phyloP scores from a whole-genome alignment of 2,329 filamentous ascomycete species.

The Pseudogymnoascus sp. region DNA sequence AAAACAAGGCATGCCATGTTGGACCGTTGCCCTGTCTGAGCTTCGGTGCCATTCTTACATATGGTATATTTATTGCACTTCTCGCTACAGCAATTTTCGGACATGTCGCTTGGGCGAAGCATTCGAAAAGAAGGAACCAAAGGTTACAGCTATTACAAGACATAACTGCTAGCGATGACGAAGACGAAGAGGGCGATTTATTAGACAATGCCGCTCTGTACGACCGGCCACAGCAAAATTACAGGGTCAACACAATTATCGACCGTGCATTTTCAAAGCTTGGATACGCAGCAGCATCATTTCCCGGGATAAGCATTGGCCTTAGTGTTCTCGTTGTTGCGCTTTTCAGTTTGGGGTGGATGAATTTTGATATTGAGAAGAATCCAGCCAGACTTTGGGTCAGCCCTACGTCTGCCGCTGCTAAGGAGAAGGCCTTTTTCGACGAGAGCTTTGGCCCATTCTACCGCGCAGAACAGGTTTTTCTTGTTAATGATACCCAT shows the following conservation, averaged over 20 bases:
- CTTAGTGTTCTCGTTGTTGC: constrained; percentile 68
- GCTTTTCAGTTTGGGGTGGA: constrained; percentile 79
- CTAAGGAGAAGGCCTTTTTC: constrained; percentile 89
- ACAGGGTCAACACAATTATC: constrained; percentile 75
- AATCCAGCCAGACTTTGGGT: constrained; percentile 94
- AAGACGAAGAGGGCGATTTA: constrained; percentile 76
- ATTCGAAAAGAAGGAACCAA: constrained; percentile 69
- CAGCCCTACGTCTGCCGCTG: constrained; percentile 84
- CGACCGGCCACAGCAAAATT: constrained; percentile 71
- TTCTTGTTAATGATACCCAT: constrained; percentile 81
- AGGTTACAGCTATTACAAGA: constrained; percentile 83
- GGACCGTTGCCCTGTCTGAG: constrained; percentile 87
- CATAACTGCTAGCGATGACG: constrained; percentile 76
- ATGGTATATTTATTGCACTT: constrained; percentile 65
- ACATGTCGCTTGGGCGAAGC: constrained; percentile 68
- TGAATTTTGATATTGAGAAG: constrained; percentile 80
- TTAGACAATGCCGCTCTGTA: constrained; percentile 69
- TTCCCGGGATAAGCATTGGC: constrained; percentile 76
- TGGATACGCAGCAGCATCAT: constrained; percentile 72
- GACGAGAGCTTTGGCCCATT: constrained; percentile 92
- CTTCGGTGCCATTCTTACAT: constrained; percentile 83
- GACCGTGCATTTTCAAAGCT: constrained; percentile 74
- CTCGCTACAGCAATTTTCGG: constrained; percentile 61
- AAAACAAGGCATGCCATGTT: constrained; percentile 68
- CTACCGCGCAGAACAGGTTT: constrained; percentile 87